A percentile compares a stretch with the other conserved stretches of the same genome.
These are phyloP conservation scores for Plasmodium falciparum DNA, from an alignment of 169 alveolate species.

Conservation along the genomic window DNA sequence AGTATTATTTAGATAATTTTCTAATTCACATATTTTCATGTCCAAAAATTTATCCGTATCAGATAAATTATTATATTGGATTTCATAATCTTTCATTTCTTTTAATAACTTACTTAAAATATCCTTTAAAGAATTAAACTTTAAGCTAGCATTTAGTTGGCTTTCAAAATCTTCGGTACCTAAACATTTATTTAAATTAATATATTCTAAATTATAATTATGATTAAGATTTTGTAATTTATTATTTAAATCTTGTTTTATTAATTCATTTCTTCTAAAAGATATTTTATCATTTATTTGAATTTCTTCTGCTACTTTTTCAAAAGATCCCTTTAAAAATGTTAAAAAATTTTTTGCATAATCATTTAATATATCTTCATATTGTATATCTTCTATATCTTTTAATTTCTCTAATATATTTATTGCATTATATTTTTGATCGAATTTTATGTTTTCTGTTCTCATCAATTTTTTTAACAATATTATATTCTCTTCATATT, in stretches of 20 bases:
- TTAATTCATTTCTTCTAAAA: slow-evolving; percentile 68
- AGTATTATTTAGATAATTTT: slow-evolving; percentile 31
- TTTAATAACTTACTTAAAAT: slow-evolving; percentile 57
- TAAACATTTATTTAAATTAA: slow-evolving; percentile 64
- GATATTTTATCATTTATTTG: slow-evolving; percentile 73
- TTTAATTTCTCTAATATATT: slow-evolving; percentile 67
- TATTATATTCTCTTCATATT: slow-evolving; percentile 60
- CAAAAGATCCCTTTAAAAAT: slow-evolving; percentile 71
- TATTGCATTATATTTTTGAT: slow-evolving; percentile 66
- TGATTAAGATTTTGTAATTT: slow-evolving; percentile 57
- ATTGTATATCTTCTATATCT: slow-evolving; percentile 46
- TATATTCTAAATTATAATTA: slow-evolving; percentile 67
- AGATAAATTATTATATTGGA: slow-evolving; percentile 42
- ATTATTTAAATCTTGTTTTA: slow-evolving; percentile 70
- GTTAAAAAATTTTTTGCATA: slow-evolving; percentile 66
- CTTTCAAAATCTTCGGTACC: slow-evolving; percentile 76
- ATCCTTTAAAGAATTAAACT: slow-evolving; percentile 69
- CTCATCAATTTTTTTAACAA: slow-evolving; percentile 63
- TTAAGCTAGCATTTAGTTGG: slow-evolving; percentile 62
- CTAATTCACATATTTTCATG: slow-evolving; percentile 54
- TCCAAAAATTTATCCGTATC: slow-evolving; percentile 70
- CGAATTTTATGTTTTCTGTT: slow-evolving; percentile 72
- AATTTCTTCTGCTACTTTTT: slow-evolving; percentile 71
- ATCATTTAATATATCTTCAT: slow-evolving; percentile 66
- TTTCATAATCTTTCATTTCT: slow-evolving; percentile 72